These are phyloP conservation scores for Saitozyma podzolica DNA, from an alignment of 768 basidiomycete species.

Conservation along the genomic window DNA sequence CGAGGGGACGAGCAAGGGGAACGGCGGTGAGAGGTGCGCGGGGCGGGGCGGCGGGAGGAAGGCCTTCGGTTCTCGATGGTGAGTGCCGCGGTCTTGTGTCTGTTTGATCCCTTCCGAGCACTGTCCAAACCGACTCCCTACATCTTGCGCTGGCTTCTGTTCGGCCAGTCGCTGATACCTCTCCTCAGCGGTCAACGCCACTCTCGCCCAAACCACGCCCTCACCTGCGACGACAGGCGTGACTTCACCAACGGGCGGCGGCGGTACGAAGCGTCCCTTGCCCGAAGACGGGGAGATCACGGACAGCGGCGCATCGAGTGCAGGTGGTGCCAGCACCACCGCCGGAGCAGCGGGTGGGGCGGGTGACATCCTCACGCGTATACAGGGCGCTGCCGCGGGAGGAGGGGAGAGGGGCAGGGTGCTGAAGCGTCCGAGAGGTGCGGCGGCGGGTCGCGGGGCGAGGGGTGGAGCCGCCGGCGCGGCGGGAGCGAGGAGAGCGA, in stretches of 20 bases:
- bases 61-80: conserved; percentile 29
- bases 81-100: conserved; percentile 4
- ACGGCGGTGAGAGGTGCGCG: conserved; percentile 17
- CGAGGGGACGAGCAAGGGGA: conserved; percentile 23
- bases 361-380: conserved; percentile 16
- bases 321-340: not conserved
- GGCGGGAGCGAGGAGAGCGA: not conserved
- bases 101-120: too few relatives aligned
- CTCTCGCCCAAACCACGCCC: conserved; percentile 20
- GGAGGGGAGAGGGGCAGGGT: conserved; percentile 6
- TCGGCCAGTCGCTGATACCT: too few relatives aligned
- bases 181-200: conserved; percentile 39
- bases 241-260: conserved; percentile 12
- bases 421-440: conserved; percentile 32
- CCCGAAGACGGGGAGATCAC: conserved; percentile 40
- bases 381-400: conserved; percentile 19
- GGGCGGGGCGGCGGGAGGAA: conserved; percentile 17
- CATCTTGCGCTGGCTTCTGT: too few relatives aligned
- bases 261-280: conserved; percentile 31
- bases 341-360: not conserved
- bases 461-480: not conserved
- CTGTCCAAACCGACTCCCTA: too few relatives aligned
- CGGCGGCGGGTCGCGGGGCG: conserved; percentile 9
- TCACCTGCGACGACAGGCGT: conserved; percentile 11
- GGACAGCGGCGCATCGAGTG: not conserved